phyloP scores from a whole-genome alignment of 306 rosid genomes.

The Pterocarpus macrocarpus region DNA sequence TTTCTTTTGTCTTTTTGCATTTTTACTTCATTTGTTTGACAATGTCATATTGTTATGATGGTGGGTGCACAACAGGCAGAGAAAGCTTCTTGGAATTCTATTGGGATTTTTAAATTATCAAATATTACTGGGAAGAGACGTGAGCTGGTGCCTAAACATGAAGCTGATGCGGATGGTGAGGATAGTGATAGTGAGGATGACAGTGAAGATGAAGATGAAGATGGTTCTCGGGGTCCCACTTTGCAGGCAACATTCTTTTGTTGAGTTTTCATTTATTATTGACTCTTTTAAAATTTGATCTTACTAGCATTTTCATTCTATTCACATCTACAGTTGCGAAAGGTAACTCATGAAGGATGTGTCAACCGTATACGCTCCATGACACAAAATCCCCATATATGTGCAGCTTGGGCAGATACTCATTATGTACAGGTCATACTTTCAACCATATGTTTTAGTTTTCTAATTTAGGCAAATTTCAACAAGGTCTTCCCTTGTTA shows the following conservation, averaged over 20 bases:
- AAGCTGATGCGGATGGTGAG: constrained; percentile 70
- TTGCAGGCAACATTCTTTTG: constrained; percentile 68
- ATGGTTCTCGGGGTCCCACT: constrained; percentile 58
- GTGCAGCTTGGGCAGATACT: constrained; percentile 92
- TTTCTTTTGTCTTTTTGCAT: constrained; percentile 29
- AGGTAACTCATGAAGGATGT: constrained; percentile 85
- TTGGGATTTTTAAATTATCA: constrained; percentile 85
- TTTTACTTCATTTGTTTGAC: neutral
- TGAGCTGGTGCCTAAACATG: constrained; percentile 69
- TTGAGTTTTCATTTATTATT: constrained; percentile 21
- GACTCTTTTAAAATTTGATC: constrained; percentile 25
- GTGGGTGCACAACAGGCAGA: constrained; percentile 72
- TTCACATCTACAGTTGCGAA: constrained; percentile 69
- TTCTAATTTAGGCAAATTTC: neutral
- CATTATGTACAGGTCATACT: constrained; percentile 84
- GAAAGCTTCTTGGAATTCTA: constrained; percentile 77
- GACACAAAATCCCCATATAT: constrained; percentile 88
- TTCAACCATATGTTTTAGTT: constrained; percentile 7
- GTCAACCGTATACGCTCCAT: constrained; percentile 89
- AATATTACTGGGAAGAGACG: constrained; percentile 90
- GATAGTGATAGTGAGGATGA: constrained; percentile 81
- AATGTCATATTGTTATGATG: constrained; percentile 35
- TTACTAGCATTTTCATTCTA: constrained; percentile 20
- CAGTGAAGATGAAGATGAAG: constrained; percentile 64
- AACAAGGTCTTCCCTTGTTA: neutral